Percentiles rank a stretch among this genome's conserved stretches.
These are phyloP conservation scores for Chamaecrista fasciculata DNA, from an alignment of 306 rosid species.

Conservation along the genomic window DNA sequence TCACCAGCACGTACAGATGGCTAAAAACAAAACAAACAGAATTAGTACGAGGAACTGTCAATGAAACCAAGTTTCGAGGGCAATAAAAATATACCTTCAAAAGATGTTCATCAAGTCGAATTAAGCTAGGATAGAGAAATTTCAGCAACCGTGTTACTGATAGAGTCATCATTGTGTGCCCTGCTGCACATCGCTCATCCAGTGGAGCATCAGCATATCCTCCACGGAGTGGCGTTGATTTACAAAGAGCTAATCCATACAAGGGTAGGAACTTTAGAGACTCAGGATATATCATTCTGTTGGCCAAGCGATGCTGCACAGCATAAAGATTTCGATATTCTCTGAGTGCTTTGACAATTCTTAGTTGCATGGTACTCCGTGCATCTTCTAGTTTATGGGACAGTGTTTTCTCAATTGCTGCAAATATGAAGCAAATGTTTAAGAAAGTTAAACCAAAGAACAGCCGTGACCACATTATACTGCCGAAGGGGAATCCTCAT, in stretches of 20 bases:
- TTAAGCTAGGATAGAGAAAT: slow-evolving; percentile 78
- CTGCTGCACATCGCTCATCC: slow-evolving; percentile 90
- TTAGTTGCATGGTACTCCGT: slow-evolving; percentile 64
- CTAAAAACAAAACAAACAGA: slow-evolving; percentile 40
- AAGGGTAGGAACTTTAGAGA: slow-evolving; percentile 71
- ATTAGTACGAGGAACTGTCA: slow-evolving; percentile 23
- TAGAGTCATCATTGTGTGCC: slow-evolving; percentile 76
- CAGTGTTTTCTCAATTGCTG: slow-evolving; percentile 91
- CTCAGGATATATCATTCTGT: slow-evolving; percentile 90
- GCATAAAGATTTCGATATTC: slow-evolving; percentile 88
- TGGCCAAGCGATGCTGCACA: slow-evolving; percentile 86
- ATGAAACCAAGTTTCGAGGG: slow-evolving; percentile 19
- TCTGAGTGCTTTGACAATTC: slow-evolving; percentile 78
- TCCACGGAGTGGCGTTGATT: slow-evolving; percentile 83
- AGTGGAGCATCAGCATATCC: slow-evolving; percentile 75
- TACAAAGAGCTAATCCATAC: slow-evolving; percentile 84
- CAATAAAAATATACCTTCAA: slow-evolving; percentile 50
- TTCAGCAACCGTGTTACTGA: slow-evolving; percentile 77
- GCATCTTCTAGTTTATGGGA: slow-evolving; percentile 90
- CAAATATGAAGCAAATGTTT: slow-evolving; percentile 39
- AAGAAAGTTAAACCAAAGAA: slow-evolving; percentile 29
- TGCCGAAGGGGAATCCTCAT: slow-evolving; percentile 22
- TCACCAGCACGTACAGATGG: slow-evolving; percentile 49
- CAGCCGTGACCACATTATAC: slow-evolving; percentile 14
- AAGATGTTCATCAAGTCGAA: slow-evolving; percentile 80